A percentile compares a stretch with the other conserved stretches of the same genome.
phyloP scores from a whole-genome alignment of 1,284 basidiomycete species.

The Omphalotus olearius region DNA sequence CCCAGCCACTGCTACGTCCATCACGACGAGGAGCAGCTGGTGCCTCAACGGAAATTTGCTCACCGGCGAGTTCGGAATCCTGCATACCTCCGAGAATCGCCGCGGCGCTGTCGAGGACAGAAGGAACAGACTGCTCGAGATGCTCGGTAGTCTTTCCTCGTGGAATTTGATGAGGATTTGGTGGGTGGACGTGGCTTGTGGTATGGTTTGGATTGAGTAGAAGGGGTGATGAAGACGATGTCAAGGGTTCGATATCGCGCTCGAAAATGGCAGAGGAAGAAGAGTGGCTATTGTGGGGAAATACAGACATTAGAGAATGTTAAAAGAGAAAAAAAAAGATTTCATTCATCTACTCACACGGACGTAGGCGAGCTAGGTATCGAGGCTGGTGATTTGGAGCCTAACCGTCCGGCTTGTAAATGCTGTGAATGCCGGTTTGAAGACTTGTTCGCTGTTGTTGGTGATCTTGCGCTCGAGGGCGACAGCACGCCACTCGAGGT shows the following conservation, averaged over 20 bases:
- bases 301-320: constrained; percentile 4
- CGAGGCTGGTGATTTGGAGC: constrained; percentile 59
- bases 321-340: not conserved
- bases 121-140: constrained; percentile 68
- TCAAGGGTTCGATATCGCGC: constrained; percentile 72
- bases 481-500: constrained; percentile 8
- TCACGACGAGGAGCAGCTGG: constrained; percentile 33
- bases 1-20: constrained; percentile 47
- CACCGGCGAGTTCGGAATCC: constrained; percentile 31
- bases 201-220: not conserved
- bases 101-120: constrained; percentile 72
- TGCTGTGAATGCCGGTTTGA: constrained; percentile 7
- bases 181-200: constrained; percentile 25
- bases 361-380: constrained; percentile 77
- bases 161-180: constrained; percentile 67
- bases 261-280: constrained; percentile 80
- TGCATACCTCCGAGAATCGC: constrained; percentile 46
- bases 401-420: constrained; percentile 27
- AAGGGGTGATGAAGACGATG: constrained; percentile 30
- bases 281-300: constrained; percentile 48
- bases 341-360: constrained; percentile 41
- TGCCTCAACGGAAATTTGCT: constrained; percentile 54
- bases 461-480: not conserved
- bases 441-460: not conserved
- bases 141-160: constrained; percentile 66